These are phyloP conservation scores for Schizophyllum amplum DNA, from an alignment of 1,284 basidiomycete genomes.

Conservation along the genomic window DNA sequence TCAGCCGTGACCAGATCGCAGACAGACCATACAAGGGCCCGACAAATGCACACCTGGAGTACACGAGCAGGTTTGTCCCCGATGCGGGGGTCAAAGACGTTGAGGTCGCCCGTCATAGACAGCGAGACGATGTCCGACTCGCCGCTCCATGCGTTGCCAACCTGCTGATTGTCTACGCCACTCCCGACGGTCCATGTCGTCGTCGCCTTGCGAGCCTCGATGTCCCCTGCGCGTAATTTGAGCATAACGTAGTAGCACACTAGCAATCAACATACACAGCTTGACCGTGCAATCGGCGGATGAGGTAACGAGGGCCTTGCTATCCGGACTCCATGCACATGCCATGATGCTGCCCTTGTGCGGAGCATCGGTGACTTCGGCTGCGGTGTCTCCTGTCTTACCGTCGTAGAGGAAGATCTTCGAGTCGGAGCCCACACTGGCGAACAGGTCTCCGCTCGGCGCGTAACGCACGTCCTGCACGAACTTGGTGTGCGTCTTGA, in stretches of 20 bases:
- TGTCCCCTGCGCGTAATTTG: slow-evolving; percentile 58
- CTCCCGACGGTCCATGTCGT: slow-evolving; percentile 68
- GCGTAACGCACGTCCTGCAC: slow-evolving; percentile 89
- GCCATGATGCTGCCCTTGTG: slow-evolving; percentile 78
- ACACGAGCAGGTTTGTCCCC: slow-evolving; percentile 52
- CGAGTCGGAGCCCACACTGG: slow-evolving; percentile 86
- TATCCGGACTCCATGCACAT: slow-evolving; percentile 71
- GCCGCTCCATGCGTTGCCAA: slow-evolving; percentile 81
- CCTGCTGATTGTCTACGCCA: slow-evolving; percentile 72
- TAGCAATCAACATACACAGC: slow-evolving; percentile 54
- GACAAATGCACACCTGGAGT: slow-evolving; percentile 41
- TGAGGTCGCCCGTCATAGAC: slow-evolving; percentile 79
- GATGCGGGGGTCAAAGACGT: slow-evolving; percentile 74
- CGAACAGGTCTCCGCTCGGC: slow-evolving; percentile 77
- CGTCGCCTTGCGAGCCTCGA: slow-evolving; percentile 57
- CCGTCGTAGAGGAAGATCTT: slow-evolving; percentile 93
- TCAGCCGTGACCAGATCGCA: slow-evolving; percentile 1
- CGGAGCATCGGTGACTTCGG: slow-evolving; percentile 54
- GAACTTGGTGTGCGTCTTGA: slow-evolving; percentile 88
- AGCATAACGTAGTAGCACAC: background rate
- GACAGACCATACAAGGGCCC: background rate
- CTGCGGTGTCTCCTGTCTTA: slow-evolving; percentile 74
- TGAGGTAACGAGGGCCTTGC: slow-evolving; percentile 69
- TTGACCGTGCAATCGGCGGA: slow-evolving; percentile 87
- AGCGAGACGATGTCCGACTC: slow-evolving; percentile 75